Conservation (phyloP, 2,329 filamentous ascomycete genomes). For the Cercospora brassicicola region DNA sequence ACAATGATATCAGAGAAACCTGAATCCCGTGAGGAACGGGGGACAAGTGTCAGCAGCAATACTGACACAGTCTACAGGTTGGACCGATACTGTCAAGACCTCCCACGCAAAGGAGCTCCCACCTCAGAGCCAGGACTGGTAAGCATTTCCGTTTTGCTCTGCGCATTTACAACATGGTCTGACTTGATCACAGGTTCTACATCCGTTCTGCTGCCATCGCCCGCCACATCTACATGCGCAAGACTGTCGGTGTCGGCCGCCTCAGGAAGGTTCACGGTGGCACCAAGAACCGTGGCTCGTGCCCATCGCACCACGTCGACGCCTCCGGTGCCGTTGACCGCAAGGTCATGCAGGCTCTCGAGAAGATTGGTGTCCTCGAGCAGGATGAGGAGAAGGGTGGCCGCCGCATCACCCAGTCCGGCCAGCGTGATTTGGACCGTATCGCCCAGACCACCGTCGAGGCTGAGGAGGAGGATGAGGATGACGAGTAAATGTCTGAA, state of each 20-base stretch:
- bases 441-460: constrained; percentile 55
- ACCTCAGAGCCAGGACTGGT: constrained; percentile 98
- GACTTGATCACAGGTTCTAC: constrained; percentile 58
- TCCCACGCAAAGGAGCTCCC: constrained; percentile 95
- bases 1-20: constrained; percentile 38
- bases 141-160: constrained; percentile 49
- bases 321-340: constrained; percentile 94
- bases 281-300: constrained; percentile 88
- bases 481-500: constrained; percentile 36
- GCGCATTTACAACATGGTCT: not conserved
- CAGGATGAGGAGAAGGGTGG: constrained; percentile 98
- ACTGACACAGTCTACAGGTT: constrained; percentile 65
- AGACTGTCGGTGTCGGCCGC: constrained; percentile 97
- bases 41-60: constrained; percentile 45
- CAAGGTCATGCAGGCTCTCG: constrained; percentile 93
- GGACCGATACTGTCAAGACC: constrained; percentile 99
- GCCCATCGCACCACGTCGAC: constrained; percentile 92
- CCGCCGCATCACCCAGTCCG: constrained; percentile 94
- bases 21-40: constrained; percentile 57
- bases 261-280: constrained; percentile 93
- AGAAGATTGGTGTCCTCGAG: constrained; percentile 99
- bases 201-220: constrained; percentile 89
- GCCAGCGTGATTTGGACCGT: constrained; percentile 97
- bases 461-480: constrained; percentile 52
- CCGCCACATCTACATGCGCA: constrained; percentile 98